These are phyloP conservation scores for Dalbergia oliveri DNA, from an alignment of 306 rosid species.

Conservation along the genomic window DNA sequence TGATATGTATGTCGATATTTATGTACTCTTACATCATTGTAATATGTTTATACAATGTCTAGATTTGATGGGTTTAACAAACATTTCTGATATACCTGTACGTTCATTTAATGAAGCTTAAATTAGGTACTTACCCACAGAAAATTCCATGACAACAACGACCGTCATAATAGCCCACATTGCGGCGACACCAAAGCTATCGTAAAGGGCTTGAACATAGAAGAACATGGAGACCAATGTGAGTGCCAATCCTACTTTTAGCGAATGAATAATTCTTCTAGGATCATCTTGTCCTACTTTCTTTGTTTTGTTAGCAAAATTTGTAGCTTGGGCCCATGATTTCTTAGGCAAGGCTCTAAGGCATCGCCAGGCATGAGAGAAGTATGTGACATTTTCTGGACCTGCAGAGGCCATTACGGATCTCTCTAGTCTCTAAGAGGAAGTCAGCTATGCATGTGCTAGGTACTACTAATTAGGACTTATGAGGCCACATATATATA, in stretches of 20 bases:
- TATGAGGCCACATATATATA: not conserved
- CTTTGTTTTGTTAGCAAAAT: constrained; percentile 41
- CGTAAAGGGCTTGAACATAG: not conserved
- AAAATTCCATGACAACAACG: constrained; percentile 73
- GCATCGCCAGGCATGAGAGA: constrained; percentile 32
- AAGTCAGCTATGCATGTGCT: not conserved
- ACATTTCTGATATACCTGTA: not conserved
- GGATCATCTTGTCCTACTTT: constrained; percentile 70
- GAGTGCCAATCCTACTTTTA: constrained; percentile 73
- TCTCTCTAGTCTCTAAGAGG: not conserved
- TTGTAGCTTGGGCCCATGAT: constrained; percentile 37
- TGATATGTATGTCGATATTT: too few relatives aligned
- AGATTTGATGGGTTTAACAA: too few relatives aligned
- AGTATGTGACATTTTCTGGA: constrained; percentile 21
- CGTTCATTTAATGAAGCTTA: not conserved
- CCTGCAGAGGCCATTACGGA: constrained; percentile 36
- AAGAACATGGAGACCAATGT: constrained; percentile 59
- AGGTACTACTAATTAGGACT: not conserved
- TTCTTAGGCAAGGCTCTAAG: constrained; percentile 39
- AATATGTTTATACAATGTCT: too few relatives aligned
- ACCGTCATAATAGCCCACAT: constrained; percentile 85
- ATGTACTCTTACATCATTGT: too few relatives aligned
- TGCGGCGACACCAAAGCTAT: constrained; percentile 66
- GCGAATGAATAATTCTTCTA: constrained; percentile 71
- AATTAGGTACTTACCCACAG: constrained; percentile 62